Evolutionary conservation across 176 grass and related monocot species (phyloP), one percentile per base, ranked within the genome.

Genomic region (Triticum turgidum): DNA sequence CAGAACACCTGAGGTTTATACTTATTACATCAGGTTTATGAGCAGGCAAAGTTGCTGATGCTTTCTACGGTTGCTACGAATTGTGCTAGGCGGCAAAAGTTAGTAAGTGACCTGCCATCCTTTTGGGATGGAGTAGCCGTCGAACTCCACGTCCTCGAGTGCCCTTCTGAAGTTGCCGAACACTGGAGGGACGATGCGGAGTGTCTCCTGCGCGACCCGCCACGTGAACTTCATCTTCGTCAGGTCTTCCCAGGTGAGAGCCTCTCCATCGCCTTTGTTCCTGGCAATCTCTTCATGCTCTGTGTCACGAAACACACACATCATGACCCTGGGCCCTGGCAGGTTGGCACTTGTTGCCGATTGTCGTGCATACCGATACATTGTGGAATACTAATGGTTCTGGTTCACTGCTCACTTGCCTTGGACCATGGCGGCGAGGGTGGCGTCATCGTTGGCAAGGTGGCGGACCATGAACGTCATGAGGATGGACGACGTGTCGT

Each of bases 391-490:
- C 45, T 49, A 49, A 49, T 49, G 45, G 45, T 47, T 13, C 4
- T 47, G 3, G 45, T 1, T 47, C 73, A 79, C 29, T 64, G 20
- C n/a, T 42, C 69, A 10, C 58, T 82, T 80, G 79, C 87, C 84
- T 84, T 81, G 39, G 64, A 65, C 49, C 80, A 89, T 87, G 22
- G 70, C 52, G 17, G 80, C 62, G 13, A 85, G 84, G 9, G 77
- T 89, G 39, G 21, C 80, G 0, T 70, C 66, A 62, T 94, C 89
- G 1, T 33, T 77, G 44, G 92, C 86, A 44, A 94, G 92, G 12
- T 89, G 89, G 35, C 89, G 89, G 34, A 91, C 21, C 84, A 94
- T 91, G 89, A 94, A 94, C 7, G 86, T 84, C 61, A 91, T 49
- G 56, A 94, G 92, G 54, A 78, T 59, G 35, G 92, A 83, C 4